Evolutionary conservation across 2,329 filamentous ascomycete species (phyloP).

Genomic region (Xylaria sp.): DNA sequence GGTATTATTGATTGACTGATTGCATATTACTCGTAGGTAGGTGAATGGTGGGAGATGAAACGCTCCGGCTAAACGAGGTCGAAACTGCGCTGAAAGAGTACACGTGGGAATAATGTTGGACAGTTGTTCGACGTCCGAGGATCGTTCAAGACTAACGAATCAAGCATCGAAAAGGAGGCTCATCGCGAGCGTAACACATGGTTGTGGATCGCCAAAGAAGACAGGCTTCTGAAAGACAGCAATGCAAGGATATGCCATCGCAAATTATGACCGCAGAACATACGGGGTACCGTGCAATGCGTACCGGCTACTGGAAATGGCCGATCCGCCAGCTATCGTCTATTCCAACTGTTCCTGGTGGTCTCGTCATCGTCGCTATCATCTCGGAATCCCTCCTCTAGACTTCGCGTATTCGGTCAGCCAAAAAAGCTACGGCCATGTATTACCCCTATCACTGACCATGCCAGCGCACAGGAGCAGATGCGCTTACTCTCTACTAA

Average conservation of each 20-base stretch:
- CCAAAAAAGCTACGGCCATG: neutral
- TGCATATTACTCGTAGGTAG: neutral
- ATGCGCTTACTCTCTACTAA: conserved; percentile 64
- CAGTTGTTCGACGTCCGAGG: neutral
- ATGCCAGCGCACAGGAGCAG: conserved; percentile 5
- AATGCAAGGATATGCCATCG: neutral
- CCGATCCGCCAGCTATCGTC: conserved; percentile 13
- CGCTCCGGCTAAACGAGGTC: no score
- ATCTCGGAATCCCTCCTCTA: conserved; percentile 71
- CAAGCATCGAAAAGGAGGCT: neutral
- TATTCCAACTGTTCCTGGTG: conserved; percentile 22
- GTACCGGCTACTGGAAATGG: neutral
- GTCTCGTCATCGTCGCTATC: conserved; percentile 62
- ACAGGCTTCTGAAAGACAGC: neutral
- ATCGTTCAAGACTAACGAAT: neutral
- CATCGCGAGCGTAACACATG: neutral
- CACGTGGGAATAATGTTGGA: neutral
- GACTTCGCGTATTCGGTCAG: conserved; percentile 32
- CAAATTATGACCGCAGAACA: neutral
- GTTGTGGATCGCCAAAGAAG: neutral
- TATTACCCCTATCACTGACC: neutral
- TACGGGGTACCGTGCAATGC: conserved; percentile 6
- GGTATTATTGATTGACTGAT: no score
- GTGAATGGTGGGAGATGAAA: neutral
- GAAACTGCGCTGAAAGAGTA: neutral